Percentiles rank a stretch among this genome's conserved stretches.
These are phyloP conservation scores for Mucor piriformis DNA, from an alignment of 371 early-diverging fungal species.

Conservation along the genomic window DNA sequence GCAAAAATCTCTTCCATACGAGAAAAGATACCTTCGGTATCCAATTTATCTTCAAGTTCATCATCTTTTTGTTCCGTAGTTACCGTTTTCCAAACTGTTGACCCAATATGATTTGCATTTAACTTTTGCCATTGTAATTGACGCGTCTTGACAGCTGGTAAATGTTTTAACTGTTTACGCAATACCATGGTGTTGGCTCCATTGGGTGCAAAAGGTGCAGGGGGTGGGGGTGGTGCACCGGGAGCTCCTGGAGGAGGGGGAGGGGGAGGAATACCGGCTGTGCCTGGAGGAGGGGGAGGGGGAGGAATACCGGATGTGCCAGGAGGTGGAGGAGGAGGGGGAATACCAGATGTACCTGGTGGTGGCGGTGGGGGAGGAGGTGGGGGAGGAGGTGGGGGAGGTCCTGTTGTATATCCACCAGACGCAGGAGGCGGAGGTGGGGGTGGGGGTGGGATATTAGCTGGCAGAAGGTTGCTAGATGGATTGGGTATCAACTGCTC, in stretches of 20 bases:
- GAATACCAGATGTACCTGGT: not conserved
- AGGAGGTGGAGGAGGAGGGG: slow-evolving; percentile 19
- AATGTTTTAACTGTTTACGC: slow-evolving; percentile 66
- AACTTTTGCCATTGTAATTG: slow-evolving; percentile 88
- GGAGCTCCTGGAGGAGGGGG: slow-evolving; percentile 9
- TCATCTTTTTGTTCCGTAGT: slow-evolving; percentile 43
- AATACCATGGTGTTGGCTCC: slow-evolving; percentile 3
- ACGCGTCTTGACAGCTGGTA: slow-evolving; percentile 75
- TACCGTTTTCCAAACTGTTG: slow-evolving; percentile 58
- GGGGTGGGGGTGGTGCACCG: slow-evolving; percentile 7
- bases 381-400: slow-evolving; percentile 9
- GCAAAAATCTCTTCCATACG: slow-evolving; percentile 78
- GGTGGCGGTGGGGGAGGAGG: slow-evolving; percentile 39
- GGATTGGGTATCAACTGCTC: slow-evolving; percentile 4
- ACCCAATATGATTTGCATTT: slow-evolving; percentile 57
- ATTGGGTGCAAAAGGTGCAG: slow-evolving; percentile 17
- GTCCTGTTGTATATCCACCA: not conserved
- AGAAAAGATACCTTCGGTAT: slow-evolving; percentile 66
- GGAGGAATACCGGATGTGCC: slow-evolving; percentile 16
- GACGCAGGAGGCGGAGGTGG: slow-evolving; percentile 12
- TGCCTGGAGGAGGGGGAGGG: slow-evolving; percentile 32
- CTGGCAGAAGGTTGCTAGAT: not conserved
- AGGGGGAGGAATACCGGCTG: slow-evolving; percentile 18
- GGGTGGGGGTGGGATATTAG: not conserved
- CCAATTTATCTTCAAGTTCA: slow-evolving; percentile 47